Evolutionary conservation across 2,329 filamentous ascomycete species (phyloP).

Genomic region (Alternaria sp.): DNA sequence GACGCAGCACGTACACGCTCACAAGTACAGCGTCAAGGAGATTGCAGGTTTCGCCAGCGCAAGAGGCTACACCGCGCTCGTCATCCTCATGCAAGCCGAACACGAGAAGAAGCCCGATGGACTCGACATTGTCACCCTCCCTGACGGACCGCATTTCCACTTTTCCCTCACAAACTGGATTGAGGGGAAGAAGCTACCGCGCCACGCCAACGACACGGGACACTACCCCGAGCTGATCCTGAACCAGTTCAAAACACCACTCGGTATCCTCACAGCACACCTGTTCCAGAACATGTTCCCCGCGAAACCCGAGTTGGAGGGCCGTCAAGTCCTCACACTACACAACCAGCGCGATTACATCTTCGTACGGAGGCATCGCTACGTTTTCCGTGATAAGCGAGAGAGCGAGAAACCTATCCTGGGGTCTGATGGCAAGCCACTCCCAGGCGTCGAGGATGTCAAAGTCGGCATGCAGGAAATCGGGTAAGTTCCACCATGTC

Average conservation of each 20-base stretch:
- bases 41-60: constrained; percentile 86
- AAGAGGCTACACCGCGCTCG: constrained; percentile 80
- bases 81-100: constrained; percentile 84
- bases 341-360: constrained; percentile 98
- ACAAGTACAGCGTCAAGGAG: constrained; percentile 92
- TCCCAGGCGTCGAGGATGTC: constrained; percentile 86
- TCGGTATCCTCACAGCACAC: constrained; percentile 84
- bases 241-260: constrained; percentile 93
- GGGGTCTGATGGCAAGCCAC: constrained; percentile 79
- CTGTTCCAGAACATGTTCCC: constrained; percentile 85
- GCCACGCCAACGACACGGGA: constrained; percentile 85
- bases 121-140: constrained; percentile 83
- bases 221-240: constrained; percentile 90
- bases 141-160: constrained; percentile 87
- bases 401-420: constrained; percentile 86
- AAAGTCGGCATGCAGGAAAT: constrained; percentile 89
- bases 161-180: constrained; percentile 92
- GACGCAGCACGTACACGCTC: constrained; percentile 79
- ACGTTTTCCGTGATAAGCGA: constrained; percentile 90
- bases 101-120: constrained; percentile 79
- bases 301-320: constrained; percentile 80
- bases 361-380: constrained; percentile 88
- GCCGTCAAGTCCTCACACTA: constrained; percentile 87
- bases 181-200: constrained; percentile 84
- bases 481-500: constrained; percentile 55